Evolutionary conservation across 2,329 filamentous ascomycete genomes (phyloP), one percentile per base, ranked within the genome.

Genomic region (Arthrinium puccinioides): DNA sequence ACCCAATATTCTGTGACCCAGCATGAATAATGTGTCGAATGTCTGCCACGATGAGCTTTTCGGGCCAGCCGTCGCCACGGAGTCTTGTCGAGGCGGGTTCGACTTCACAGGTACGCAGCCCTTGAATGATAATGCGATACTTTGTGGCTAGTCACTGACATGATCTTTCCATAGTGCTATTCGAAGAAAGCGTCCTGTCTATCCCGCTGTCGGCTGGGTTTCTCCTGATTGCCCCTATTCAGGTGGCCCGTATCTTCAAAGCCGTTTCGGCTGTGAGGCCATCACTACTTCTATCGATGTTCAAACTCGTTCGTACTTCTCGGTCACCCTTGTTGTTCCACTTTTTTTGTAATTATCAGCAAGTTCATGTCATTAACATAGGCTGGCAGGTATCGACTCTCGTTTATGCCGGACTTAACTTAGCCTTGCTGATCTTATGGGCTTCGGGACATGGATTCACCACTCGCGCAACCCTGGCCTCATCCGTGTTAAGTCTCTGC

Each of bases 121-220:
- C 34, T 37, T 21, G 24, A 29, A 21, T 37, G 24, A 30, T 29
- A 37, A 21, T 29, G 24, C 25, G 34, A 37, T 29, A 29, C 34
- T 29, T 37, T 29, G 25, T 21, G 34, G 25, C 25, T 37, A 21
- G 24, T 37, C 24, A 37, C 25, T 21, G 24, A 37, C 24, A 37
- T 35, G 32, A 35, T 35, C 32, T 35, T 35, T 35, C 32, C 32
- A 29, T 37, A 37, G 34, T 37, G 24, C 24, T 37, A 37, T 37
- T 37, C 34, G 34, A 37, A 37, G 34, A 37, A 29, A 37, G 34
- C 34, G 25, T 37, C 24, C 25, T 37, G 34, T 16, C 34, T 21
- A 37, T 37, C 25, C 25, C 25, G 24, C 34, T 29, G 25, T 28
- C 34, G 16, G 34, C 34, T 21, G 25, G 24, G 13, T 37, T 37